Evolutionary conservation across 176 grass and related monocot genomes (phyloP).

Genomic region (Avena insularis): DNA sequence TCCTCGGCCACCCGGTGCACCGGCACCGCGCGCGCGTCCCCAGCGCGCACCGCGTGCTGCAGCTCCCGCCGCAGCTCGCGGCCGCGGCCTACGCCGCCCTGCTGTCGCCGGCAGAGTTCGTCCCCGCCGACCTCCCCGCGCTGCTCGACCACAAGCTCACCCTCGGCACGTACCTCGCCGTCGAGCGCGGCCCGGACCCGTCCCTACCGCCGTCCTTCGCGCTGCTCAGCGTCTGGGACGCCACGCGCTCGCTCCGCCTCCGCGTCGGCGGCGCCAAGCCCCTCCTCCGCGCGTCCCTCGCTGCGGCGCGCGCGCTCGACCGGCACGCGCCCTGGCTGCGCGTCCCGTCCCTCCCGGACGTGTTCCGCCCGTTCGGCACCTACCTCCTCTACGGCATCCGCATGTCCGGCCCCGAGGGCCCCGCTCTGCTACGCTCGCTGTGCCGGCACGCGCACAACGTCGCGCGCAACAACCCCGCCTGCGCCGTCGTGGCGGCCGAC

Average conservation of each 20-base stretch:
- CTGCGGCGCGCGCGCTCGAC: constrained; percentile 65
- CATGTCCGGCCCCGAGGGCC: constrained; percentile 57
- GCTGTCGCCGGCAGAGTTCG: constrained; percentile 61
- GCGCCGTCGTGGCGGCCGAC: constrained; percentile 67
- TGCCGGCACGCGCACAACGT: constrained; percentile 72
- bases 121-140: constrained; percentile 64
- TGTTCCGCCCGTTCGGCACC: constrained; percentile 71
- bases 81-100: constrained; percentile 53
- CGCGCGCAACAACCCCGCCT: constrained; percentile 51
- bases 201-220: constrained; percentile 55
- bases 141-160: constrained; percentile 76
- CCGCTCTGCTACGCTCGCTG: constrained; percentile 55
- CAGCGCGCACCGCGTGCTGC: constrained; percentile 52
- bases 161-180: constrained; percentile 68
- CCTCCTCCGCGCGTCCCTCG: constrained; percentile 51
- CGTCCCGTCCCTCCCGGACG: constrained; percentile 67
- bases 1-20: constrained; percentile 80
- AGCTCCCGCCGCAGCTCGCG: constrained; percentile 55
- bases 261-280: constrained; percentile 51
- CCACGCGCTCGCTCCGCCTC: constrained; percentile 62
- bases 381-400: constrained; percentile 79
- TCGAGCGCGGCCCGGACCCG: constrained; percentile 38
- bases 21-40: constrained; percentile 50
- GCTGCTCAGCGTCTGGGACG: constrained; percentile 70
- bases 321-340: constrained; percentile 56